Base-by-base conservation (phyloP, 768 basidiomycete genomes). In the Pholiota conissans region DNA sequence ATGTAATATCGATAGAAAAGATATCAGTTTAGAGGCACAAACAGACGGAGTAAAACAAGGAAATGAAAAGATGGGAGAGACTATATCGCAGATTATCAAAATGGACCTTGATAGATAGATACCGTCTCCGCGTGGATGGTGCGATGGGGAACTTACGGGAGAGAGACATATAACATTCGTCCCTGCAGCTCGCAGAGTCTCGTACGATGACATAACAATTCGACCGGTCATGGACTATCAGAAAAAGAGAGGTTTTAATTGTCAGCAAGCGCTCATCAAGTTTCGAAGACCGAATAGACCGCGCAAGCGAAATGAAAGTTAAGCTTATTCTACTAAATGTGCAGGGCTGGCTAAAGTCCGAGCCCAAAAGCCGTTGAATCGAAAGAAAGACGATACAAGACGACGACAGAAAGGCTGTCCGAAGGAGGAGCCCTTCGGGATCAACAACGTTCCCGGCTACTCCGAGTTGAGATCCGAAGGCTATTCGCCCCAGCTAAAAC, bases 191-290 rank as follows among this genome's bases (percentile, higher is more conserved):
- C 82, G 75, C 14, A 87, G 68, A 13, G 82, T 80, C 72, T 87
- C 84, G 65, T 84, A 85, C 4, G 83, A 84, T 6, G 85, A 85
- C 76, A 85, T 76, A 20, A 84, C 83, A 49, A 88, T 83, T 55
- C 85, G 71, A 4, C 85, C 84, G 2, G 83, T 82, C 76, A 84
- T 80, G 2, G 83, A 84, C 82, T 85, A 29, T 29, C 16, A 30
- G n/a, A 45, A 40, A 54, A 16, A 48, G 37, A 34, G 39, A 13
- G 11, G 30, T 49, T 28, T 49, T 2, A 40, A 29, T 28, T 35
- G 22, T 40, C 5, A 48, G 37, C 20, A 40, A 22, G 22, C 22
- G 20, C n/a, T 29, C 29, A 37, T 42, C 14, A 27, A 29, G 18
- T 24, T 45, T 45, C 42, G 22, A 22, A 45, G n/a, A 1, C 37